Evolutionary conservation across 148 eudicot species (phyloP), one percentile per base, ranked within the genome.

Genomic region (Fagopyrum tataricum): DNA sequence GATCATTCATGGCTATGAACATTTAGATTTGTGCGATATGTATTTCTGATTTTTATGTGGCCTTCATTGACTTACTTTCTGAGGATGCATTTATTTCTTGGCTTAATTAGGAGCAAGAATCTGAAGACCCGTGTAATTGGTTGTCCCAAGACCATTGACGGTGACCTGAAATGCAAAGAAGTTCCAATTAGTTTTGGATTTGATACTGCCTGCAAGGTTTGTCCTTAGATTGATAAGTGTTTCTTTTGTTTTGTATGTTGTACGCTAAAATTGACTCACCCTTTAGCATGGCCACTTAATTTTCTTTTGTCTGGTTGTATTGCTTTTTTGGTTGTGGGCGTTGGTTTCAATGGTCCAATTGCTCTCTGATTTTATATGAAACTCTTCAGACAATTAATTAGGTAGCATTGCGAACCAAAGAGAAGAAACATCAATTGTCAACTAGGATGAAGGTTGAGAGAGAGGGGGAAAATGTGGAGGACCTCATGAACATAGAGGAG

Each of bases 121-220:
- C 11, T 96, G 84, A 96, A 95, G 85, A 79, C 97, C 59, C 84
- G 83, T 73, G 99, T 96, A 64, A 85, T 92, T 81, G 99, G 99
- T 71, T 96, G 99, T 80, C 99, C 99, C 41, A 95, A 96, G 87
- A 96, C 99, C 46, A 96, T 96, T 79, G 99, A 96, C 73, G 99
- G 99, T 75, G 99, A 96, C 81, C 85, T 96, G 52, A 95, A 96
- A 78, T 79, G 90, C 87, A 96, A 96, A 81, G 97, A 92, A 78
- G 99, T 92, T 68, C 99, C 99, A 10, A 71, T 81, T 53, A 96
- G 99, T 81, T 96, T 96, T 83, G 99, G 99, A 44, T 95, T 96
- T 89, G 99, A 96, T 82, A 96, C 99, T 75, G 99, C 99, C 70
- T 96, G 99, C 90, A 96, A 92, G 99, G 99, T 95, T 78, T 83